A percentile compares a stretch with the other conserved stretches of the same genome.
phyloP scores from a whole-genome alignment of 2,329 filamentous ascomycete genomes.

The Didymella pomorum region DNA sequence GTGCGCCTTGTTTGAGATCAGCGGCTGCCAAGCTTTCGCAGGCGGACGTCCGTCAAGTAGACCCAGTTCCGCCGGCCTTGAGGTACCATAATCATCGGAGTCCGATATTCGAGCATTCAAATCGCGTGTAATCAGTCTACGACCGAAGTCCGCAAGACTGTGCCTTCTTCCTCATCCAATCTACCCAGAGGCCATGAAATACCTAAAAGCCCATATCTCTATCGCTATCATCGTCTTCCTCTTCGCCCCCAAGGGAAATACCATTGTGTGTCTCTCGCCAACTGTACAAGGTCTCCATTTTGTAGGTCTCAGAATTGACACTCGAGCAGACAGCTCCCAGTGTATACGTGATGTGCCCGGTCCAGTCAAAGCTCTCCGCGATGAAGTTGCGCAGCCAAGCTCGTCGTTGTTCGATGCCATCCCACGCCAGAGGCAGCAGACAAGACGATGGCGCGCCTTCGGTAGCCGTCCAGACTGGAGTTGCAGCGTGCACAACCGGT shows the following conservation, averaged over 20 bases:
- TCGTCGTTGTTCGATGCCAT: slow-evolving; percentile 8
- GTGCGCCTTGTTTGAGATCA: background rate
- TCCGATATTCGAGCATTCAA: background rate
- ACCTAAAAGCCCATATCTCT: slow-evolving; percentile 10
- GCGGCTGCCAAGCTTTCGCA: slow-evolving; percentile 8
- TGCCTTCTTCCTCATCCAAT: background rate
- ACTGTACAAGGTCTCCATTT: background rate
- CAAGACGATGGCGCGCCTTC: background rate
- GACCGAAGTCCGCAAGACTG: slow-evolving; percentile 4
- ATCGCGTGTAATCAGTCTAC: background rate
- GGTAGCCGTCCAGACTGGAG: slow-evolving; percentile 4
- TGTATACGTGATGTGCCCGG: slow-evolving; percentile 4
- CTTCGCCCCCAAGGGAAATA: background rate
- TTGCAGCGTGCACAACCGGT: slow-evolving; percentile 4
- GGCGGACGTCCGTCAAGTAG: slow-evolving; percentile 6
- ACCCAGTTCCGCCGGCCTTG: background rate
- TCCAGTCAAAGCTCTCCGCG: slow-evolving; percentile 2
- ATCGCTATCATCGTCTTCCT: background rate
- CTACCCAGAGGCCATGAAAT: background rate
- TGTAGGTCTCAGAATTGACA: background rate
- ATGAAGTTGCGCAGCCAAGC: slow-evolving; percentile 17
- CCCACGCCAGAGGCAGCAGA: slow-evolving; percentile 13
- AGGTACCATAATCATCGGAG: background rate
- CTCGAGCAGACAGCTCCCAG: background rate
- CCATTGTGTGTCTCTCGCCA: background rate